phyloP scores from a whole-genome alignment of 139 green algal species.

The Pseudopediastrum boryanum region DNA sequence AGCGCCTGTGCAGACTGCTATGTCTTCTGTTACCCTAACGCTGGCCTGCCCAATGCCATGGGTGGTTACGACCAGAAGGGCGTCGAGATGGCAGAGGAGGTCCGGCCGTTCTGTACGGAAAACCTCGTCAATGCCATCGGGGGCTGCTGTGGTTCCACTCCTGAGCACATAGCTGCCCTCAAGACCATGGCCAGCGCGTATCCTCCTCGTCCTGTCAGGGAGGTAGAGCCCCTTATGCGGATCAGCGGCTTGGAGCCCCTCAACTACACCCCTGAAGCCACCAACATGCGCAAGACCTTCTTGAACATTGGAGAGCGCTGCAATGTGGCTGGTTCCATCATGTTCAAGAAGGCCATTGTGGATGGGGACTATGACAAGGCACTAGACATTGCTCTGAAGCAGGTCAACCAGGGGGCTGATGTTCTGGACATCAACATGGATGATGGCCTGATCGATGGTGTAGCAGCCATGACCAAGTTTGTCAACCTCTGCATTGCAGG shows the following conservation, averaged over 20 bases:
- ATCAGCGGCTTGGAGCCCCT: constrained; percentile 93
- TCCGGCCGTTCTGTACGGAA: constrained; percentile 86
- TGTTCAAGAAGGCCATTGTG: constrained; percentile 98
- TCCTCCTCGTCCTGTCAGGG: constrained; percentile 61
- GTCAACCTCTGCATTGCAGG: constrained; percentile 90
- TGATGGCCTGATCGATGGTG: constrained; percentile 95
- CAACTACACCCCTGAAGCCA: constrained; percentile 83
- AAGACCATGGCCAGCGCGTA: constrained; percentile 67
- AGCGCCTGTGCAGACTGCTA: constrained; percentile 88
- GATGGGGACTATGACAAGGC: constrained; percentile 96
- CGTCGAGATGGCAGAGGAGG: constrained; percentile 90
- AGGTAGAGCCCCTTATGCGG: constrained; percentile 76
- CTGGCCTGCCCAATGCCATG: constrained; percentile 97
- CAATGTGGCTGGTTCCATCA: constrained; percentile 94
- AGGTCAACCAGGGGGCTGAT: constrained; percentile 86
- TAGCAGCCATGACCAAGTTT: constrained; percentile 94
- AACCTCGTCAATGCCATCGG: constrained; percentile 93
- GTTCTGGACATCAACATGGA: constrained; percentile 99
- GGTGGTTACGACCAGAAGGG: constrained; percentile 97
- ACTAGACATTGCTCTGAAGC: constrained; percentile 87
- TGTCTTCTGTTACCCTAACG: constrained; percentile 98
- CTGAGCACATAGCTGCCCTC: constrained; percentile 90
- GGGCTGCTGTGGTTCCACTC: constrained; percentile 91
- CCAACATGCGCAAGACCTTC: constrained; percentile 89
- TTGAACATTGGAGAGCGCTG: constrained; percentile 96